phyloP scores from a whole-genome alignment of 768 basidiomycete genomes.

The Rhodotorula babjevae region DNA sequence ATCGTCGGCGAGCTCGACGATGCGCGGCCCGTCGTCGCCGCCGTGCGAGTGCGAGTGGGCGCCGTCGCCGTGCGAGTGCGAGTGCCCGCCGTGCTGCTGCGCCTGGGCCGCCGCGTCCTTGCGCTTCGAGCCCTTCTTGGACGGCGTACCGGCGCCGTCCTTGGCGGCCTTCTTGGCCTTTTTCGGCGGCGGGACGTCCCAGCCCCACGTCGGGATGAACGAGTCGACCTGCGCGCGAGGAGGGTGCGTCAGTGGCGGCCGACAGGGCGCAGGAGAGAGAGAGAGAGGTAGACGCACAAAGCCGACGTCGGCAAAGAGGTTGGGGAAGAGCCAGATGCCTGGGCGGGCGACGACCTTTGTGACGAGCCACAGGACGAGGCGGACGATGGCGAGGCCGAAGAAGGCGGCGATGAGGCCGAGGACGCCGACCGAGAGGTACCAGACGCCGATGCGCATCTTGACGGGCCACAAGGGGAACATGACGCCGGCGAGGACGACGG shows the following conservation, averaged over 20 bases:
- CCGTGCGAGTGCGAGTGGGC: background rate
- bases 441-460: constrained; percentile 84
- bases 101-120: background rate
- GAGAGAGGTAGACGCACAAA: constrained; percentile 63
- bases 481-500: constrained; percentile 87
- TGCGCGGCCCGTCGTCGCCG: background rate
- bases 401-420: constrained; percentile 83
- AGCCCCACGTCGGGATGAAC: constrained; percentile 94
- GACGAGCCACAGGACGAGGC: constrained; percentile 87
- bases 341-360: constrained; percentile 79
- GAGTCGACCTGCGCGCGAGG: constrained; percentile 70
- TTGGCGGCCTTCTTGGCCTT: constrained; percentile 6
- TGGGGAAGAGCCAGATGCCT: constrained; percentile 98
- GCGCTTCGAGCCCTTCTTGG: background rate
- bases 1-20: background rate
- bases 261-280: no score
- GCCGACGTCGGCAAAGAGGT: constrained; percentile 95
- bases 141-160: background rate
- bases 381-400: constrained; percentile 81
- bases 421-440: constrained; percentile 85
- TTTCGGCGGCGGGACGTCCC: constrained; percentile 77
- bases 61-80: background rate
- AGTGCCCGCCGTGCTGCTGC: background rate
- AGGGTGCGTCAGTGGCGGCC: constrained; percentile 70
- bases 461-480: constrained; percentile 99